These are phyloP conservation scores for Triticum turgidum DNA, from an alignment of 176 grass and related monocot species.

Conservation along the genomic window DNA sequence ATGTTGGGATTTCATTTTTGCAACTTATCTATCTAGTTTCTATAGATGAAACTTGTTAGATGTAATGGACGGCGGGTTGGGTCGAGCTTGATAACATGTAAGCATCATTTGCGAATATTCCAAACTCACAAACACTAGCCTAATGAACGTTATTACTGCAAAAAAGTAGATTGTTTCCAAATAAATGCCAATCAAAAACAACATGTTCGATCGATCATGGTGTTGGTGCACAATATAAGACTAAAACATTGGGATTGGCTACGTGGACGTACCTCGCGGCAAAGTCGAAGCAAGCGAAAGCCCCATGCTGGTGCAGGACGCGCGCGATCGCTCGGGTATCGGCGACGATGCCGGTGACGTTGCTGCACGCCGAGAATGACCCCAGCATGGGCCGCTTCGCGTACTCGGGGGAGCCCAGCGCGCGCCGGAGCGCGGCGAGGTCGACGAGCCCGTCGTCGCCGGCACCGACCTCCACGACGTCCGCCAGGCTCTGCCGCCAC, in stretches of 20 bases:
- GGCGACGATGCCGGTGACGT: constrained; percentile 64
- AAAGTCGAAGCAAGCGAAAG: constrained; percentile 90
- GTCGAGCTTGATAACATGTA: no score
- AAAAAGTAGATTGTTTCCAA: no score
- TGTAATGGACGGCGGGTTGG: no score
- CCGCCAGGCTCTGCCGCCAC: constrained; percentile 70
- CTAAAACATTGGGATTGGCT: not conserved
- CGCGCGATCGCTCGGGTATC: constrained; percentile 59
- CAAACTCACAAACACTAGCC: no score
- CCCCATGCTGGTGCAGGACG: constrained; percentile 68
- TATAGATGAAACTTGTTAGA: no score
- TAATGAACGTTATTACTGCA: no score
- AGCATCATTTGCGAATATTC: no score
- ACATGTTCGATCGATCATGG: not conserved
- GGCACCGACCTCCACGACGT: constrained; percentile 66
- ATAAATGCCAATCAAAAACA: no score
- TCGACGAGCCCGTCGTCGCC: constrained; percentile 52
- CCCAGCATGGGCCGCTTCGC: constrained; percentile 66
- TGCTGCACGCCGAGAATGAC: constrained; percentile 76
- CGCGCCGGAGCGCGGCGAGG: constrained; percentile 35
- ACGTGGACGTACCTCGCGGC: constrained; percentile 57
- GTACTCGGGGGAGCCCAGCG: constrained; percentile 24
- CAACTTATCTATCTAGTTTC: no score
- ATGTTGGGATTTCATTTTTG: no score
- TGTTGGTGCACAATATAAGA: not conserved